Base-by-base conservation (phyloP, 495 filamentous ascomycete species). In the Trichoderma asperelloides region DNA sequence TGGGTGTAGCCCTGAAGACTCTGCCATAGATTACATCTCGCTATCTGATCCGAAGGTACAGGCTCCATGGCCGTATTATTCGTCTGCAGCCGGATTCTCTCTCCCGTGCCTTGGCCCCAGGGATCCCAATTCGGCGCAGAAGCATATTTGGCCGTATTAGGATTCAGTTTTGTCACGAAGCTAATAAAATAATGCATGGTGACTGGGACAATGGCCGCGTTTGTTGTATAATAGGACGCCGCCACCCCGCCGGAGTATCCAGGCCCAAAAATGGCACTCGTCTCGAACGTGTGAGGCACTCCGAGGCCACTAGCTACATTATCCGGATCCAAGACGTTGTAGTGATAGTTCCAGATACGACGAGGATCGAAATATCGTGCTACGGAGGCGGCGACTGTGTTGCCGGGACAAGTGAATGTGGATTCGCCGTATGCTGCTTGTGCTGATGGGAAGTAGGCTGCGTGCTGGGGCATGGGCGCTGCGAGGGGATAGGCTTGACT, bases 381-480 rank as follows among this genome's bases (percentile, higher is more conserved):
- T 11, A 27, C 67, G 68, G 70, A 67, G 51, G 70, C 65, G 21
- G 80, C 75, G 45, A 82, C 64, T 66, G 69, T 72, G n/a, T 65
- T 66, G 8, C 79, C 78, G 3, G 88, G 86, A 67, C 88, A 91
- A 66, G 84, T 79, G 68, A 91, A 89, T 2, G 84, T 88, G 1
- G 82, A 79, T 71, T 90, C 88, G 47, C 85, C 84, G 71, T 87
- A 88, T 33, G 79, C 78, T 7, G 79, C 74, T 62, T 83, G 81
- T 67, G 83, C 69, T 16, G 74, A 71, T 9, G 79, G 75, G 69
- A 78, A 81, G 74, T 75, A 81, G 8, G 69, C n/a, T 3, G 39
- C 70, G 70, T 71, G 76, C 2, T 65, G 25, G 11, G 77, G 74
- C 1, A 78, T n/a, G 8, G 71, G 66, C 13, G 69, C 33, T 13